These are phyloP conservation scores for Eucalyptus cladocalyx DNA, from an alignment of 345 rosid species.

Conservation along the genomic window DNA sequence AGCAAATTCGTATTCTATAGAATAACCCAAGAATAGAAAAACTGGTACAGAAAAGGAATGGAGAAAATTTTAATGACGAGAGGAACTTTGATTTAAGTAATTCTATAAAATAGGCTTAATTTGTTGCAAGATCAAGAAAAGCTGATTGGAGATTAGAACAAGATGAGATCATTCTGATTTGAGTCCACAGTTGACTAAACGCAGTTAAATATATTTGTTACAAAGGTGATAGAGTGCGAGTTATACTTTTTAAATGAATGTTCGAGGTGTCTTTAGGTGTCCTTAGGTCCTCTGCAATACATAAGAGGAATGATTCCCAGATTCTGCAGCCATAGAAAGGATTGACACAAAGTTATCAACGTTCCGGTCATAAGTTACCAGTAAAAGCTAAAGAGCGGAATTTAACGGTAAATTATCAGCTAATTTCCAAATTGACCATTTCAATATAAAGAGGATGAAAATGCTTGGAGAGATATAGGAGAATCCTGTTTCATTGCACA, in stretches of 20 bases:
- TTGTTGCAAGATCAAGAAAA: not conserved
- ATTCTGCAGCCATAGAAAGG: not conserved
- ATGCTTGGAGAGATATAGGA: not conserved
- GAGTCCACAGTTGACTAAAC: not conserved
- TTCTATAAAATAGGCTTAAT: not conserved
- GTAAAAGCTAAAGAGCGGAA: too few relatives aligned
- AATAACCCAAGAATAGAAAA: too few relatives aligned
- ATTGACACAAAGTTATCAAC: too few relatives aligned
- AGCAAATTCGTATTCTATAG: too few relatives aligned
- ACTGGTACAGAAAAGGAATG: too few relatives aligned
- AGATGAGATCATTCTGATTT: not conserved
- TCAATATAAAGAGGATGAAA: not conserved
- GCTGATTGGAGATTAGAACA: not conserved
- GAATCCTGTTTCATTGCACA: not conserved
- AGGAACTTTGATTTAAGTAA: not conserved
- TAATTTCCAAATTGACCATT: not conserved
- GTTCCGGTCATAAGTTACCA: too few relatives aligned
- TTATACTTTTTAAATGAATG: not conserved
- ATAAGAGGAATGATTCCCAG: not conserved
- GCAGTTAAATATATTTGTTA: not conserved
- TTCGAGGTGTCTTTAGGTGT: not conserved
- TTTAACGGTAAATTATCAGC: not conserved
- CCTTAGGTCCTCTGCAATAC: not conserved
- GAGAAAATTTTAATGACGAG: too few relatives aligned
- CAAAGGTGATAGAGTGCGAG: not conserved